phyloP scores from a whole-genome alignment of 768 basidiomycete species.

The Pulveroboletus sp. region DNA sequence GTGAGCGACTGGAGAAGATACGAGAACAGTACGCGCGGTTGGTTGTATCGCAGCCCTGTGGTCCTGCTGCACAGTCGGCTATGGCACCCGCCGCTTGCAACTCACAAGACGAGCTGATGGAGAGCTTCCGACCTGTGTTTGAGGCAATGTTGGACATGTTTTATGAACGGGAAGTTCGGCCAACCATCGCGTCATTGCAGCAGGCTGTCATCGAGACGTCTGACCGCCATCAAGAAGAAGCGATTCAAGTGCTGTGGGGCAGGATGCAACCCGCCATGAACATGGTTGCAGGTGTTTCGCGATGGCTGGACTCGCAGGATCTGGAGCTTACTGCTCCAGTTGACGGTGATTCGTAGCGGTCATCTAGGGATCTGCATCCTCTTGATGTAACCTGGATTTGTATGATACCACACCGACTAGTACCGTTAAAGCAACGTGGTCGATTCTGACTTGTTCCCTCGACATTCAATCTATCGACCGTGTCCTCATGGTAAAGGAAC shows the following conservation, averaged over 20 bases:
- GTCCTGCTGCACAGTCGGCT: background rate
- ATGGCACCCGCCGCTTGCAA: background rate
- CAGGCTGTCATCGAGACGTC: conserved; percentile 9
- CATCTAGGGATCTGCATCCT: conserved; percentile 5
- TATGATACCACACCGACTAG: conserved; percentile 11
- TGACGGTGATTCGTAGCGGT: background rate
- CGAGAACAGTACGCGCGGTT: conserved; percentile 15
- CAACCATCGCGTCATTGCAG: conserved; percentile 14
- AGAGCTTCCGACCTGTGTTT: conserved; percentile 16
- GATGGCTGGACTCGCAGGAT: conserved; percentile 29
- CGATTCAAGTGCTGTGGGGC: conserved; percentile 23
- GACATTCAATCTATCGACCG: background rate
- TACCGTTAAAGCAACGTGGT: background rate
- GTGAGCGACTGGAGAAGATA: conserved; percentile 15
- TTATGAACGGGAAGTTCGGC: conserved; percentile 21
- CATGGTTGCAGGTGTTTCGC: conserved; percentile 27
- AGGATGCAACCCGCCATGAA: conserved; percentile 30
- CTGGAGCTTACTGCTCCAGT: conserved; percentile 19
- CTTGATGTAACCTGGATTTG: conserved; percentile 15
- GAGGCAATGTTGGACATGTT: conserved; percentile 18
- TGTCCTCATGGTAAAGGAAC: conserved; percentile 16
- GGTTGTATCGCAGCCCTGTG: conserved; percentile 6
- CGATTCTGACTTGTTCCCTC: background rate
- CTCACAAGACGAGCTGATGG: conserved; percentile 14
- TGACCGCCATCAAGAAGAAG: conserved; percentile 19